phyloP scores from a whole-genome alignment of 306 rosid species.

The Cicer arietinum region DNA sequence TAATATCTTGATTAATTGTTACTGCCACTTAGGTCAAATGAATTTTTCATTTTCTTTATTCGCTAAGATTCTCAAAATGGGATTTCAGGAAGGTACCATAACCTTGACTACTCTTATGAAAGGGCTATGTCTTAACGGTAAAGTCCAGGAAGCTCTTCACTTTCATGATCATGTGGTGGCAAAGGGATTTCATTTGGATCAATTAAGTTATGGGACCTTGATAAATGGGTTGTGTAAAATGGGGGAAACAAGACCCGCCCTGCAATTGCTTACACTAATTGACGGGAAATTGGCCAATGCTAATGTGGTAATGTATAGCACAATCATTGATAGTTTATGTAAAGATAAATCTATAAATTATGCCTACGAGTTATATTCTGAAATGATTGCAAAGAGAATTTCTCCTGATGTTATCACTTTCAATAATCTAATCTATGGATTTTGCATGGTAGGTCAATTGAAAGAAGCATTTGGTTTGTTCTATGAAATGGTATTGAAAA shows the following conservation, averaged over 20 bases:
- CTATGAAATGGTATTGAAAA: not conserved
- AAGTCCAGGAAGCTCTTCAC: not conserved
- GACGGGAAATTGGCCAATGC: not conserved
- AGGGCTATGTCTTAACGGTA: not conserved
- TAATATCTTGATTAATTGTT: conserved; percentile 14
- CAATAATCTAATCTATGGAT: not conserved
- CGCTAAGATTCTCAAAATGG: not conserved
- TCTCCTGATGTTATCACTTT: not conserved
- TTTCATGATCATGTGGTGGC: conserved; percentile 19
- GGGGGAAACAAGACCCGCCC: not conserved
- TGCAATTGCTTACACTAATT: not conserved
- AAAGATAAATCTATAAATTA: not conserved
- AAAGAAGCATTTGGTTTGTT: conserved; percentile 4
- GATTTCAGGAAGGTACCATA: not conserved
- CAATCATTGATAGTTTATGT: conserved; percentile 10
- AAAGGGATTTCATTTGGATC: not conserved
- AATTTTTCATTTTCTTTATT: not conserved
- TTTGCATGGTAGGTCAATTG: not conserved
- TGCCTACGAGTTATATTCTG: not conserved
- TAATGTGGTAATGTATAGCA: not conserved
- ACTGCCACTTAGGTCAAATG: not conserved
- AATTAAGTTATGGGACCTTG: conserved; percentile 7
- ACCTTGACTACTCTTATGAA: not conserved
- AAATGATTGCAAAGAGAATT: not conserved
- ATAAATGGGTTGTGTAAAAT: conserved; percentile 19